Percentiles rank a stretch among this genome's conserved stretches.
Evolutionary conservation across 768 basidiomycete species (phyloP).

Genomic region (Scleroderma bovista): DNA sequence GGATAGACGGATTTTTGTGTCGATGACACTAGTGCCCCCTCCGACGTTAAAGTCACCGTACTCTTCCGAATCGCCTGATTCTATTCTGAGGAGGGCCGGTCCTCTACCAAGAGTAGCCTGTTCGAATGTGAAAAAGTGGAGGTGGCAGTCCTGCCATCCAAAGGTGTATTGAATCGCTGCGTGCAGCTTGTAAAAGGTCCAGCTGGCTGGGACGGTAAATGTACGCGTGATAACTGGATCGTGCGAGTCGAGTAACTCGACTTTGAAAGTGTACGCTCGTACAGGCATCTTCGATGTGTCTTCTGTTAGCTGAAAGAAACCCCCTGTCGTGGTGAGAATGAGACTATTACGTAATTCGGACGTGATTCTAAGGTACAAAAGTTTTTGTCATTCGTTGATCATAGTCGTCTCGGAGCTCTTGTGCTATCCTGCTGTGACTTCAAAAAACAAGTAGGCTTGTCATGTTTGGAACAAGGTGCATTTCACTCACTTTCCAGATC

Average conservation of each 20-base stretch:
- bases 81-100: not conserved
- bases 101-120: not conserved
- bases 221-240: conserved; percentile 16
- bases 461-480: too few relatives aligned
- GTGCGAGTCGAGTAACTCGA: conserved; percentile 14
- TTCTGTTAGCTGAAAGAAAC: too few relatives aligned
- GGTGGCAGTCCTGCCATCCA: conserved; percentile 13
- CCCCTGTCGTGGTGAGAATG: too few relatives aligned
- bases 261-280: conserved; percentile 14
- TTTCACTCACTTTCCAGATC: too few relatives aligned
- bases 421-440: too few relatives aligned
- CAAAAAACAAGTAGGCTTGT: too few relatives aligned
- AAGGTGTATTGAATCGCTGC: conserved; percentile 17
- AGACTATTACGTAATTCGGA: too few relatives aligned
- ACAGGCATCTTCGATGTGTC: conserved; percentile 2
- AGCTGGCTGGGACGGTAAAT: conserved; percentile 18
- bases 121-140: conserved; percentile 1
- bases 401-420: too few relatives aligned
- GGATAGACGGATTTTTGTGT: conserved; percentile 6
- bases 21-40: not conserved
- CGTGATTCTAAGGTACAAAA: too few relatives aligned
- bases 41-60: conserved; percentile 2
- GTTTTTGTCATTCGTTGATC: too few relatives aligned
- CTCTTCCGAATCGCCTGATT: too few relatives aligned
- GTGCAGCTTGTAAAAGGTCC: conserved; percentile 16